Evolutionary conservation across 1,284 basidiomycete genomes (phyloP).

Genomic region (Apiotrichum porosum): DNA sequence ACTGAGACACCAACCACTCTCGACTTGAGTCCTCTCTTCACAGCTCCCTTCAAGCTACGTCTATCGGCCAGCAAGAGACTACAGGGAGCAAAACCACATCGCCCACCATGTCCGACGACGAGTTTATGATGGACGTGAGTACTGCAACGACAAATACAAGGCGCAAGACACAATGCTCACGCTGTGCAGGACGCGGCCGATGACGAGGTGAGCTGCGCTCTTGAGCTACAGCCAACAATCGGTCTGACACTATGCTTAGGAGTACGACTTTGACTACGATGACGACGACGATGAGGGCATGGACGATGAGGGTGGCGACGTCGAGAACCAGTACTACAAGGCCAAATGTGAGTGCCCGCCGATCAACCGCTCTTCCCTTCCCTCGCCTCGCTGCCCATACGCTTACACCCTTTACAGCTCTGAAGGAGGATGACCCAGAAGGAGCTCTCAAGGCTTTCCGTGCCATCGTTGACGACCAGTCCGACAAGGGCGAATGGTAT

Average conservation of each 20-base stretch:
- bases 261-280: conserved; percentile 96
- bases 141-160: not conserved
- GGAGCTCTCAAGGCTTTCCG: conserved; percentile 82
- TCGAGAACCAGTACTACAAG: conserved; percentile 98
- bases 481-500: conserved; percentile 88
- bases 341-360: conserved; percentile 72
- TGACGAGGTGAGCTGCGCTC: conserved; percentile 43
- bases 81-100: too few species aligned
- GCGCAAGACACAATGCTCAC: conserved; percentile 16
- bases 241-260: conserved; percentile 52
- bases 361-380: too few species aligned
- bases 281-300: conserved; percentile 69
- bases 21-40: not conserved
- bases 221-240: not conserved
- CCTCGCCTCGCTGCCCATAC: not conserved
- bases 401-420: conserved; percentile 54
- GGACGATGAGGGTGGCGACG: conserved; percentile 71
- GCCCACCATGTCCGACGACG: conserved; percentile 49
- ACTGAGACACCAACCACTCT: not conserved
- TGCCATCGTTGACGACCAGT: conserved; percentile 79
- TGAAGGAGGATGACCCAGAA: conserved; percentile 87
- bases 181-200: conserved; percentile 42
- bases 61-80: too few species aligned
- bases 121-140: conserved; percentile 51
- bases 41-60: too few species aligned